Percentiles rank a stretch among this genome's conserved stretches.
Conservation (phyloP, 257 asterid genomes). For the Handroanthus guayacan region DNA sequence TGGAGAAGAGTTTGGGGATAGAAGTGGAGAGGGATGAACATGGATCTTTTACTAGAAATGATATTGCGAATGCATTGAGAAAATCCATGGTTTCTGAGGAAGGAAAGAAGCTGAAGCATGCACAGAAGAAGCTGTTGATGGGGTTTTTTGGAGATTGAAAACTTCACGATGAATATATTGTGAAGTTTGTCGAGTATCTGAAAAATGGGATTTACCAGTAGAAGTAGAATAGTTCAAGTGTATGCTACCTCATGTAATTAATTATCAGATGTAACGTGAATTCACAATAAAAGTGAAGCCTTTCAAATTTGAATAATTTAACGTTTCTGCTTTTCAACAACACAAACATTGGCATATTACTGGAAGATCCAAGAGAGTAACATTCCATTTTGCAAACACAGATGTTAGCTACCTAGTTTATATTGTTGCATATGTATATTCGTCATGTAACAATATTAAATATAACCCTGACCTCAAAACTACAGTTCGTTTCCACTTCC, state of each 20-base stretch:
- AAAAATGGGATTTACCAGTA: not conserved
- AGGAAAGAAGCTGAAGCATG: slow-evolving; percentile 31
- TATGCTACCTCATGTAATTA: too few species aligned
- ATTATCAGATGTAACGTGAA: too few species aligned
- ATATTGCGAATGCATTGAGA: slow-evolving; percentile 35
- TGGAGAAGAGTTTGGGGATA: slow-evolving; percentile 41
- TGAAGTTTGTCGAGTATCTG: slow-evolving; percentile 33
- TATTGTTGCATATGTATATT: slow-evolving; percentile 7
- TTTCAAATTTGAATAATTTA: not conserved
- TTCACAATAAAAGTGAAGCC: too few species aligned
- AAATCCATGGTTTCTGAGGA: slow-evolving; percentile 37
- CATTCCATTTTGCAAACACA: not conserved
- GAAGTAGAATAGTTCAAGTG: too few species aligned
- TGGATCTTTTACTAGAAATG: slow-evolving; percentile 39
- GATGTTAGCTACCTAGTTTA: not conserved
- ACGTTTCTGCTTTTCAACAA: not conserved
- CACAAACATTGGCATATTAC: not conserved
- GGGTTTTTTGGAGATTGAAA: not conserved
- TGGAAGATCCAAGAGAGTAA: not conserved
- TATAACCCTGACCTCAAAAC: slow-evolving; percentile 25
- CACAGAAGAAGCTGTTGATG: slow-evolving; percentile 26
- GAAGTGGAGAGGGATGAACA: slow-evolving; percentile 43
- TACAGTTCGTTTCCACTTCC: not conserved
- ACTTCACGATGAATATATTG: not conserved
- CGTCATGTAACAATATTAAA: slow-evolving; percentile 20